A percentile compares a stretch with the other conserved stretches of the same genome.
Evolutionary conservation across 805 yeast species (phyloP).

Genomic region (Maudiozyma bulderi): DNA sequence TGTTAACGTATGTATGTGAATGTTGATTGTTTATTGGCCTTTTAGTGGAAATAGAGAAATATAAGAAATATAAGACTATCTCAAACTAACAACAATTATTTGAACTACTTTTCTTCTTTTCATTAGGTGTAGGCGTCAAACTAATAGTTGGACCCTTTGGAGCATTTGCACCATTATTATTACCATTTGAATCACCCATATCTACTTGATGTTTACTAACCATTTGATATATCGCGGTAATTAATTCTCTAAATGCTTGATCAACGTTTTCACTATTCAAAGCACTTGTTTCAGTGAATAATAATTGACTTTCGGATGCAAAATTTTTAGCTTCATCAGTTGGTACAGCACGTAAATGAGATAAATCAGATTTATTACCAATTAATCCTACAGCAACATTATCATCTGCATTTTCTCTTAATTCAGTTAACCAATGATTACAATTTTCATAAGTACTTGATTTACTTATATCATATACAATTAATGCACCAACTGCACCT

Average conservation of each 20-base stretch:
- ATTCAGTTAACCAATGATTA: constrained; percentile 81
- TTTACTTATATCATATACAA: constrained; percentile 91
- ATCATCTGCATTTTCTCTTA: constrained; percentile 86
- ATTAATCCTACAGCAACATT: constrained; percentile 91
- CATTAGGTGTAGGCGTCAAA: constrained; percentile 88
- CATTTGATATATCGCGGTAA: constrained; percentile 90
- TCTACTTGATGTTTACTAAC: constrained; percentile 88
- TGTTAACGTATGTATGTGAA: too few relatives aligned
- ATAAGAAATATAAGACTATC: neutral
- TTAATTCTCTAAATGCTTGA: constrained; percentile 82
- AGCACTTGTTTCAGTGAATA: constrained; percentile 95
- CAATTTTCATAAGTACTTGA: constrained; percentile 79
- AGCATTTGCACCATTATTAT: constrained; percentile 24
- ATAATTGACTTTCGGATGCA: constrained; percentile 82
- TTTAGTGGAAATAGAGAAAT: neutral
- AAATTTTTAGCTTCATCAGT: constrained; percentile 95
- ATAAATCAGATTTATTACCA: constrained; percentile 85
- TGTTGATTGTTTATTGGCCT: neutral
- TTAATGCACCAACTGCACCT: constrained; percentile 96
- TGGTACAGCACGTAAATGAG: constrained; percentile 90
- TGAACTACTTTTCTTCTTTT: constrained; percentile 45
- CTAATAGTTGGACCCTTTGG: constrained; percentile 84
- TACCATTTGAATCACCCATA: constrained; percentile 55
- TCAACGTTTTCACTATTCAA: constrained; percentile 92
- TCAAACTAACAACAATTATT: constrained; percentile 54